Base-by-base conservation (phyloP, 768 basidiomycete species). In the Termitomyces sp. region DNA sequence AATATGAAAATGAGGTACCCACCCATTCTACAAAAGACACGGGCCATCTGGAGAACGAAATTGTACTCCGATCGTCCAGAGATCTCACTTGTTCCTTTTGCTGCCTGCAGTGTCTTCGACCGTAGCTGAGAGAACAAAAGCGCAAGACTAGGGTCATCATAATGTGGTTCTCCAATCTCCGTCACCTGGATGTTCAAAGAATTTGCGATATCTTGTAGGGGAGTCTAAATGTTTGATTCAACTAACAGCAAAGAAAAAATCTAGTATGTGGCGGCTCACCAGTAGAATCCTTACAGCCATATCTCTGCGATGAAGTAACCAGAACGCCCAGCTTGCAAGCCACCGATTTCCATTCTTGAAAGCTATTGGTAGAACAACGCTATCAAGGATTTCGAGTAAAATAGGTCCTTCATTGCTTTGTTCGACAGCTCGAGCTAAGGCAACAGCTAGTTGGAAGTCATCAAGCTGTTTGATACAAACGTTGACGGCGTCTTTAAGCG, bases 11-110 rank as follows among this genome's bases (percentile, higher is more conserved):
- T 36, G 10, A 0, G n/a, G n/a, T n/a, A 71, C 88, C 45, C 65
- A 93, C 96, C 97, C 94, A 98, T 96, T 61, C 93, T 81, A 68
- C 91, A 94, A 67, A 98, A 95, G 8, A 96, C 91, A 34, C 94
- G 85, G 0, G 95, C 92, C 67, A 94, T 94, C 75, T 98, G 96
- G 34, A 96, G 78, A 10, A 99, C 93, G 71, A 98, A 98, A 70
- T 92, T 95, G 75, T 96, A 98, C 70, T 99, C 96, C 12, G 87
- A 85, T 49, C 83, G 82, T 17, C 90, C 91, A 0, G 92, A 88
- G 34, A 98, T 94, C 68, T 96, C 92, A 67, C 88, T 94, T 0
- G 92, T 94, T 14, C 96, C 96, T 71, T 95, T 89, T 1, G 91
- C 91, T 4, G 96, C 88, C 77, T 98, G 96, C 32, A 98, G 75